phyloP scores from a whole-genome alignment of 2,329 filamentous ascomycete species.

The Nectriaceae sp. region DNA sequence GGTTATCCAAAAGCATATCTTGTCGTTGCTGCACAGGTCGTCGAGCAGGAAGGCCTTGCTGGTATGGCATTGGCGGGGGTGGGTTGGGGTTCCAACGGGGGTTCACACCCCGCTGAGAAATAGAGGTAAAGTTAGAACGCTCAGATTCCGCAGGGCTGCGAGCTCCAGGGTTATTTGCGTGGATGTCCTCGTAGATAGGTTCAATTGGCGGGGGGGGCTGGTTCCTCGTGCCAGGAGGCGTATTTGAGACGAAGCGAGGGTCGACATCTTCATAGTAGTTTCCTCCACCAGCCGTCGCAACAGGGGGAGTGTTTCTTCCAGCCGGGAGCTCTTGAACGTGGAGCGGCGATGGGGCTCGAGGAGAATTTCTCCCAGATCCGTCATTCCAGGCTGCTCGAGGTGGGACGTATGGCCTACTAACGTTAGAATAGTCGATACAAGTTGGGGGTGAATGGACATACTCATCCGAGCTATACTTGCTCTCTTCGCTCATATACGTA shows the following conservation, averaged over 20 bases:
- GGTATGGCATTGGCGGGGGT: constrained; percentile 44
- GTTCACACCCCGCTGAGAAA: constrained; percentile 86
- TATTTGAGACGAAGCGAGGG: constrained; percentile 72
- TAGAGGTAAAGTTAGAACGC: constrained; percentile 82
- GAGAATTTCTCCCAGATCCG: constrained; percentile 43
- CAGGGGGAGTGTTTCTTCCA: constrained; percentile 36
- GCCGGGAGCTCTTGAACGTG: constrained; percentile 37
- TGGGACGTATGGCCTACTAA: constrained; percentile 52
- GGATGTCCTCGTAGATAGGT: constrained; percentile 63
- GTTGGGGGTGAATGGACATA: constrained; percentile 41
- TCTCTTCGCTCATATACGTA: constrained; percentile 64
- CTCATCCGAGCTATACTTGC: constrained; percentile 74
- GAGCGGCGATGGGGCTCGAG: constrained; percentile 48
- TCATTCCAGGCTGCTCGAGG: constrained; percentile 59
- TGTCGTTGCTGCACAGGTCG: constrained; percentile 57
- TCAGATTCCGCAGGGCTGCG: constrained; percentile 79
- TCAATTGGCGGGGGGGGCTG: constrained; percentile 33
- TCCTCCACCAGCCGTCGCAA: constrained; percentile 31
- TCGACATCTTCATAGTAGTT: constrained; percentile 93
- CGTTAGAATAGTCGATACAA: constrained; percentile 2
- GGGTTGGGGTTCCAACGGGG: constrained; percentile 75
- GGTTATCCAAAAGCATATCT: constrained; percentile 79
- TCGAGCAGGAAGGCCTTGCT: constrained; percentile 44
- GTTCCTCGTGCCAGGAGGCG: constrained; percentile 31
- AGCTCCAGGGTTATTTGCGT: constrained; percentile 49